Evolutionary conservation across 2,329 filamentous ascomycete species (phyloP), one percentile per base, ranked within the genome.

Genomic region (Chalaropsis ovoidea): DNA sequence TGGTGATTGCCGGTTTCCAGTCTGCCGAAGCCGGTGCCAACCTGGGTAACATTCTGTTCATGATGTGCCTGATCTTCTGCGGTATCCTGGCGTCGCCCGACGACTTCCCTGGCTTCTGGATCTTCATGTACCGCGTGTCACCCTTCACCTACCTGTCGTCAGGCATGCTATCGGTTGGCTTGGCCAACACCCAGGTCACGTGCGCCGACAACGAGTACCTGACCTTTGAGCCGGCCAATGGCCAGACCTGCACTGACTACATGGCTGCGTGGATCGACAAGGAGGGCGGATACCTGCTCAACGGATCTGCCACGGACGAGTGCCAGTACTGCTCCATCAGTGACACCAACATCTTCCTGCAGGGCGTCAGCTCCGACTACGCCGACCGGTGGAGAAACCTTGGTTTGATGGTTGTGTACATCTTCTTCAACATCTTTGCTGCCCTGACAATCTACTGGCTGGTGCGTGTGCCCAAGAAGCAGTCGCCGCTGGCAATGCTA

Each of bases 81-180:
- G 80, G 86, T 79, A 86, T 94, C 62, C 81, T 95, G 68, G 85
- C 85, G 35, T 77, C 78, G 5, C 86, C 87, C 0, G 74, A 76
- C 2, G 74, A 76, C 1, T 80, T 93, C 42, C 88, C 89, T 0
- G 77, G 82, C 5, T 91, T 92, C 80, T 93, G 89, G 88, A 85
- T 87, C 70, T 90, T 90, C 78, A 89, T 91, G 86, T 93, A 93
- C 75, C 83, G 87, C 60, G 76, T 91, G 61, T 90, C 86, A 0
- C 90, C 91, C 0, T 88, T 96, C 70, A 92, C 88, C 0, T 96
- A 95, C 73, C 77, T 94, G 17, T 83, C 93, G 31, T 81, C 82
- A 10, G 88, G 86, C 24, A 85, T 95, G 77, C 74, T 93, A 0
- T 81, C 86, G 0, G 82, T 82, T 0, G 89, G 83, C 2, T 77